A percentile compares a stretch with the other conserved stretches of the same genome.
Evolutionary conservation across 805 yeast species (phyloP).

Genomic region (Citeromyces nyonsensis): DNA sequence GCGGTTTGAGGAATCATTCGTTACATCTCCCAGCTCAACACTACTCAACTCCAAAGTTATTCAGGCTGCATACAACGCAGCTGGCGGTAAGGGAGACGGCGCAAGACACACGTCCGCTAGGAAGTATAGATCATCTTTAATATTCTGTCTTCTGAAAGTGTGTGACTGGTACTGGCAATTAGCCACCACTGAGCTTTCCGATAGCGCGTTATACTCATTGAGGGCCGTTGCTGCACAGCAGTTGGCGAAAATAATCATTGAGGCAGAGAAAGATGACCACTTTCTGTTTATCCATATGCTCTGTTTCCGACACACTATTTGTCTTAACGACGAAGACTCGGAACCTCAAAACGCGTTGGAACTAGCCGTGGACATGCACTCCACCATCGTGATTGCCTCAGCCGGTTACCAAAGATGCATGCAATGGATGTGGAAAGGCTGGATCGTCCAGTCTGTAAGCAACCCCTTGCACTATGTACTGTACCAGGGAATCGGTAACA

Average conservation of each 20-base stretch:
- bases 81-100: slow-evolving; percentile 65
- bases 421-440: slow-evolving; percentile 87
- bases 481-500: slow-evolving; percentile 43
- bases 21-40: slow-evolving; percentile 41
- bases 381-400: slow-evolving; percentile 61
- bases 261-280: slow-evolving; percentile 37
- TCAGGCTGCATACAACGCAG: slow-evolving; percentile 51
- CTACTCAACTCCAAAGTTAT: slow-evolving; percentile 44
- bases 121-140: slow-evolving; percentile 51
- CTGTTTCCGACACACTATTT: slow-evolving; percentile 59
- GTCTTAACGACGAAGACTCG: slow-evolving; percentile 43
- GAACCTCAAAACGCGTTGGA: slow-evolving; percentile 67
- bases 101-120: slow-evolving; percentile 33
- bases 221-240: slow-evolving; percentile 61
- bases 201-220: slow-evolving; percentile 43
- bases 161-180: slow-evolving; percentile 63
- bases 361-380: slow-evolving; percentile 75
- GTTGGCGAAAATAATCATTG: slow-evolving; percentile 58
- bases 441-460: slow-evolving; percentile 64
- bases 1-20: slow-evolving; percentile 30
- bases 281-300: slow-evolving; percentile 62
- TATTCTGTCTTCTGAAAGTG: slow-evolving; percentile 64
- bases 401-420: slow-evolving; percentile 77
- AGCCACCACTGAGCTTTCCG: slow-evolving; percentile 44
- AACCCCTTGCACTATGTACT: slow-evolving; percentile 59